phyloP scores from a whole-genome alignment of 495 filamentous ascomycete species.

The Trichocladium uniseriatum region DNA sequence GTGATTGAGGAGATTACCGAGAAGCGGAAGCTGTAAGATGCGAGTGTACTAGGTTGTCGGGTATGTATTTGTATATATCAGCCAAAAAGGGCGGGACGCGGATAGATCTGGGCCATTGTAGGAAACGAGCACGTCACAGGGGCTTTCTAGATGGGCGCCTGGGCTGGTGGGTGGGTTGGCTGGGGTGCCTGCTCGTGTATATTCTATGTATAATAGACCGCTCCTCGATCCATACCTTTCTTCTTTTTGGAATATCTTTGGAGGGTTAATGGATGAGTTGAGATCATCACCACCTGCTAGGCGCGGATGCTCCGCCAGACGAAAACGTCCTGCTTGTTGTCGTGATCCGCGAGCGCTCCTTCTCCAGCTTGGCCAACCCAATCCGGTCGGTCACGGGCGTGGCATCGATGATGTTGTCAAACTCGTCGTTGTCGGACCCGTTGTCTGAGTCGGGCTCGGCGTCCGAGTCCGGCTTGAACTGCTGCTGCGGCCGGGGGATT shows the following conservation, averaged over 20 bases:
- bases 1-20: slow-evolving; percentile 70
- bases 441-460: slow-evolving; percentile 64
- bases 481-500: slow-evolving; percentile 43
- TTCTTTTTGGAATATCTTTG: too few relatives aligned
- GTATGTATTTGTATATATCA: slow-evolving; percentile 3
- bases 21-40: slow-evolving; percentile 54
- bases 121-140: background rate
- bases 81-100: background rate
- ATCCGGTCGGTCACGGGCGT: slow-evolving; percentile 75
- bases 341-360: slow-evolving; percentile 31
- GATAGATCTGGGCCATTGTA: background rate
- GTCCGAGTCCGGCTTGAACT: slow-evolving; percentile 54
- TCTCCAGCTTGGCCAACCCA: slow-evolving; percentile 44
- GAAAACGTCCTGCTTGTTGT: slow-evolving; percentile 25
- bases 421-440: slow-evolving; percentile 40
- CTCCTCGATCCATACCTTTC: background rate
- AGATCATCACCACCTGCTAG: slow-evolving; percentile 23
- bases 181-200: too few relatives aligned
- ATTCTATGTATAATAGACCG: slow-evolving; percentile 5
- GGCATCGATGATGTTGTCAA: slow-evolving; percentile 87
- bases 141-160: background rate
- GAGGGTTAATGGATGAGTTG: too few relatives aligned
- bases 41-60: background rate
- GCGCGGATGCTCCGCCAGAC: slow-evolving; percentile 21
- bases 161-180: too few relatives aligned